Evolutionary conservation across 78 protist genomes (phyloP), one percentile per base, ranked within the genome.

Genomic region (Dictyostelium purpureum): DNA sequence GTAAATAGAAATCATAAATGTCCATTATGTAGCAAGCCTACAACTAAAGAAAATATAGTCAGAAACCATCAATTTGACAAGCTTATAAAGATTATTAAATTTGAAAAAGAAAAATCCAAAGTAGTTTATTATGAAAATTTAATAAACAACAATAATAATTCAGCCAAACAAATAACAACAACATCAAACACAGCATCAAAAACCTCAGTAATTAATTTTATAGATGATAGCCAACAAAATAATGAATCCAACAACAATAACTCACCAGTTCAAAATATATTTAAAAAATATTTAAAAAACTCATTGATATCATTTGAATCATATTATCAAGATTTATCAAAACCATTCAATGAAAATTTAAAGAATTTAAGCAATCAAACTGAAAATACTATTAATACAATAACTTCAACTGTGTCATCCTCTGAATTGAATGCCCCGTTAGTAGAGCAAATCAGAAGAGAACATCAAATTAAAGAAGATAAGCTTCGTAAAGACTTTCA

Each of bases 1-100:
- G 56, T 88, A 7, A 88, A 88, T 88, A 74, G 94, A 65, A 88
- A 88, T 70, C 83, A 88, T 49, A 88, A 76, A 59, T 88, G 94
- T 49, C 94, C 94, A 45, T 57, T 63, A 5, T 88, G 94, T 63
- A 88, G 71, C 71, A 45, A 81, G 28, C 16, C 43, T 6, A 33
- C 83, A 5, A 51, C 74, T 11, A 88, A 76, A 65, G 94, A 88
- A 24, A 43, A 33, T 24, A 24, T 88, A 2, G 61, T 76, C 14
- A 88, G 38, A 35, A 88, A 88, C 57, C 80, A 70, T 57, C 94
- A 88, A 42, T 43, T 88, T 28, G 94, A 88, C 33, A 78, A 79
- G 26, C 14, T 88, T n/a, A 88, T 88, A 19, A 35, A 66, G 9
- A 85, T 85, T 31, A 71, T 85, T 35, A 59, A 65, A 16, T 2